Conservation (phyloP, 2,329 filamentous ascomycete genomes). For the Reticulascus tulasneorum region DNA sequence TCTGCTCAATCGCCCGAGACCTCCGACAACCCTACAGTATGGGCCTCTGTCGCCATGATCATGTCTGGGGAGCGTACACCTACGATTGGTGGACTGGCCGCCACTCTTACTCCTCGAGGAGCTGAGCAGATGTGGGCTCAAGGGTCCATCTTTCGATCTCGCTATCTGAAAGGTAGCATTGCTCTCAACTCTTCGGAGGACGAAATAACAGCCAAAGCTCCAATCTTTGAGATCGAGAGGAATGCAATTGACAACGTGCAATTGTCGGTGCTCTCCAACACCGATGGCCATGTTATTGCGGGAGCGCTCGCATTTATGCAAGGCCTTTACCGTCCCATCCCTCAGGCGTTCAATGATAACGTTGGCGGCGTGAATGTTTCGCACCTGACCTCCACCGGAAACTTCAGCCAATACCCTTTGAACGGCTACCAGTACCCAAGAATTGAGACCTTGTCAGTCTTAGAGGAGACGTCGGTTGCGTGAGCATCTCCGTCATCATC, state of each 20-base stretch:
- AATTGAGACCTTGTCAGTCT: constrained; percentile 48
- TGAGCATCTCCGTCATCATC: constrained; percentile 26
- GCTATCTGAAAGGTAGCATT: constrained; percentile 37
- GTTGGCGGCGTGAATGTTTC: constrained; percentile 25
- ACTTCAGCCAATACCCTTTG: constrained; percentile 60
- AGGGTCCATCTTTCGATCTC: constrained; percentile 42
- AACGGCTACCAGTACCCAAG: constrained; percentile 78
- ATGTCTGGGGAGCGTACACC: constrained; percentile 53
- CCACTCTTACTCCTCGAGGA: constrained; percentile 46
- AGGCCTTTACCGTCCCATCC: constrained; percentile 74
- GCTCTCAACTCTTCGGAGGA: constrained; percentile 19
- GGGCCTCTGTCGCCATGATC: constrained; percentile 45
- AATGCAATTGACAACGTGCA: constrained; percentile 46
- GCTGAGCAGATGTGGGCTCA: constrained; percentile 49
- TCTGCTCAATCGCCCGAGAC: no score
- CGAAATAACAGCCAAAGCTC: constrained; percentile 24
- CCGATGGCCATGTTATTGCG: constrained; percentile 51
- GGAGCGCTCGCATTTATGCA: constrained; percentile 77
- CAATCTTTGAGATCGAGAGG: constrained; percentile 37
- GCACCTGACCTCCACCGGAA: constrained; percentile 42
- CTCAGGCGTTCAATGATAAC: constrained; percentile 29
- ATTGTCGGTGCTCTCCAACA: constrained; percentile 36
- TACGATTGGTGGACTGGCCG: constrained; percentile 19
- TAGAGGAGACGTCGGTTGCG: constrained; percentile 43
- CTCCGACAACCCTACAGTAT: constrained; percentile 36